Evolutionary conservation across 2,329 filamentous ascomycete species (phyloP), one percentile per base, ranked within the genome.

Genomic region (Cryphonectria naterciae): DNA sequence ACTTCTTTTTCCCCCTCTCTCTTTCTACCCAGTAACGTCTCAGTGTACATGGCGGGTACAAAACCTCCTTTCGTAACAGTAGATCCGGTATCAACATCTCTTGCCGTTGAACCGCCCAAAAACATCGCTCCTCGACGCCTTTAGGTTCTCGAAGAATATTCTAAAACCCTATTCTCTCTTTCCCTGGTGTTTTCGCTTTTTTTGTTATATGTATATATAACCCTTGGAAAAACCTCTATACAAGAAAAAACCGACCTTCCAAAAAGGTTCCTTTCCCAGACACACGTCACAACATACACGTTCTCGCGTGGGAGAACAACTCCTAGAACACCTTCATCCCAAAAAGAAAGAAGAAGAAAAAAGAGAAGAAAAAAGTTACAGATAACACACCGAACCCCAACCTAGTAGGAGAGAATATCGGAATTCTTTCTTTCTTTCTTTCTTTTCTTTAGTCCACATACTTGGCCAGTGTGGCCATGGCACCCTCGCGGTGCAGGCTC

Each of bases 401-500:
- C 15, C 41, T 17, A 17, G 41, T 43, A 32, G 39, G 39, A 39
- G 37, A 11, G 32, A 39, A 2, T 13, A 39, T 39, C 37, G 11
- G 4, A 32, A 0, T 32, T 32, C 32, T 32, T 32, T 32, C 32
- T 32, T 32, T 32, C 32, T 3, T 32, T 32, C 32, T 39, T 39
- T 39, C 13, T 39, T 11, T 11, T 43, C 1, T 56, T 43, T 71
- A 74, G 66, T 82, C 77, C 73, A 85, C 77, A 74, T 86, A 86
- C 79, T 86, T 85, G 73, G 83, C 81, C 67, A 87, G 77, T 1
- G 84, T 85, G 68, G 83, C 83, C 79, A 86, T 75, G 43, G 85
- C 80, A 39, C 85, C 85, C 62, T 86, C 84, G 74, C 80, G 77
- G 69, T 78, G 75, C 70, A 87, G 84, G 46, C 81, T 79, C 75